A percentile compares a stretch with the other conserved stretches of the same genome.
These are phyloP conservation scores for Syzygium aqueum DNA, from an alignment of 345 rosid genomes.

Conservation along the genomic window DNA sequence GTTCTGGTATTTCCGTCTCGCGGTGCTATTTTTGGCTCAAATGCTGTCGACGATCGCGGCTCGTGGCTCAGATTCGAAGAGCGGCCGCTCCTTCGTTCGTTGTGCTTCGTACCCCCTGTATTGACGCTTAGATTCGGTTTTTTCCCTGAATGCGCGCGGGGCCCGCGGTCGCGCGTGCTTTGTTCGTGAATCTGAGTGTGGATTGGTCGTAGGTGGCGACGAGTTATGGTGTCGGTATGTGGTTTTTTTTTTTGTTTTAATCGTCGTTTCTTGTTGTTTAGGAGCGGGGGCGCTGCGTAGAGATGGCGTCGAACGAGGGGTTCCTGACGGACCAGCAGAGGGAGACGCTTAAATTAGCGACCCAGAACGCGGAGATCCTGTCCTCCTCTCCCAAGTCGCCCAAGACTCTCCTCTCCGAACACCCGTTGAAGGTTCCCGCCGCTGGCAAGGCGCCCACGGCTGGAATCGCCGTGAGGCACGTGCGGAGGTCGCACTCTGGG, in stretches of 20 bases:
- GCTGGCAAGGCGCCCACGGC: constrained; percentile 51
- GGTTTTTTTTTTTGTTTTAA: neutral
- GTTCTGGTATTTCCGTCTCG: neutral
- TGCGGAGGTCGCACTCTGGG: constrained; percentile 82
- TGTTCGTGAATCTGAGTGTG: neutral
- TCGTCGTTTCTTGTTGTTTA: constrained; percentile 1
- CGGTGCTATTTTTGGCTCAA: neutral
- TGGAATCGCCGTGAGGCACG: constrained; percentile 68
- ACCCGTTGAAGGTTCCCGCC: constrained; percentile 55
- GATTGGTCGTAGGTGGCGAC: neutral
- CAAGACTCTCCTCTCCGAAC: constrained; percentile 46
- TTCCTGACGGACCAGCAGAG: constrained; percentile 79
- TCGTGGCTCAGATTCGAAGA: neutral
- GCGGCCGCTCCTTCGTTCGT: neutral
- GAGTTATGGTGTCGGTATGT: neutral
- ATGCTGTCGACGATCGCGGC: neutral
- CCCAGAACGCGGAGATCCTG: constrained; percentile 37
- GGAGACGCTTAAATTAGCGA: constrained; percentile 69
- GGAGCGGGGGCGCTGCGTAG: constrained; percentile 10
- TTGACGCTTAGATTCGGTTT: neutral
- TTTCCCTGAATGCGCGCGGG: neutral
- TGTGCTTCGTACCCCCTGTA: neutral
- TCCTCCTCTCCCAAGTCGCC: constrained; percentile 87
- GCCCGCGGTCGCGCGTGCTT: neutral
- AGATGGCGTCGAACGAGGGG: constrained; percentile 84